Evolutionary conservation across 352 stramenopile species (phyloP).

Genomic region (Phytophthora parvispora): DNA sequence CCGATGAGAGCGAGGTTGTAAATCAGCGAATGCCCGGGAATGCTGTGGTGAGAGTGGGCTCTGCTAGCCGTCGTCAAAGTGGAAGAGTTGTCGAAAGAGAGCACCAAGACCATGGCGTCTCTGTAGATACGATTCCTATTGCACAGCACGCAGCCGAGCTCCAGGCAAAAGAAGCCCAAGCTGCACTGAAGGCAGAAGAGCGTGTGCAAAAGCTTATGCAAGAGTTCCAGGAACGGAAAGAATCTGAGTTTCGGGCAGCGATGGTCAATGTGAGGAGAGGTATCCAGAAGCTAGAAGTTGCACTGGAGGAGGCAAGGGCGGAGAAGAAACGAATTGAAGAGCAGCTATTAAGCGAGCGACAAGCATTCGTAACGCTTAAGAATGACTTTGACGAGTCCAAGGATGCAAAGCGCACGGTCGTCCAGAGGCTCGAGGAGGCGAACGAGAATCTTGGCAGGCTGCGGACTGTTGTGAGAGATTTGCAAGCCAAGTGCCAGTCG

Average conservation of each 20-base stretch:
- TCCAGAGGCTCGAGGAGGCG: constrained; percentile 73
- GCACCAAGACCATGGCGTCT: constrained; percentile 24
- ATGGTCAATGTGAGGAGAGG: constrained; percentile 83
- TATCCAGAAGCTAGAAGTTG: constrained; percentile 74
- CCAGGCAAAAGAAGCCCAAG: constrained; percentile 59
- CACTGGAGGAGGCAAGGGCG: constrained; percentile 52
- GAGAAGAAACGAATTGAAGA: constrained; percentile 67
- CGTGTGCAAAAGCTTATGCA: constrained; percentile 58
- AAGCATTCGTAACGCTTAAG: constrained; percentile 66
- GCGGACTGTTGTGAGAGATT: constrained; percentile 58
- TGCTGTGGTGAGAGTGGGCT: constrained; percentile 25
- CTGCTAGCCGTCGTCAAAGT: constrained; percentile 29
- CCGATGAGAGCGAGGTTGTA: constrained; percentile 39
- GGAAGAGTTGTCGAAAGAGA: constrained; percentile 20
- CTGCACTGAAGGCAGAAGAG: constrained; percentile 60
- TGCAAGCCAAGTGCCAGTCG: constrained; percentile 39
- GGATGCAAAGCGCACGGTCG: constrained; percentile 52
- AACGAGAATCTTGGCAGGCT: constrained; percentile 77
- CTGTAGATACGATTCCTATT: constrained; percentile 42
- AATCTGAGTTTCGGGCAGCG: constrained; percentile 67
- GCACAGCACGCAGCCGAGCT: constrained; percentile 71
- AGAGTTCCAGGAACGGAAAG: constrained; percentile 76
- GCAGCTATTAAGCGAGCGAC: constrained; percentile 57
- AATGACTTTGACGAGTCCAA: constrained; percentile 59
- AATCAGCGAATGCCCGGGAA: constrained; percentile 17